Evolutionary conservation across 1,284 basidiomycete genomes (phyloP).

Genomic region (Trametes versicolor): DNA sequence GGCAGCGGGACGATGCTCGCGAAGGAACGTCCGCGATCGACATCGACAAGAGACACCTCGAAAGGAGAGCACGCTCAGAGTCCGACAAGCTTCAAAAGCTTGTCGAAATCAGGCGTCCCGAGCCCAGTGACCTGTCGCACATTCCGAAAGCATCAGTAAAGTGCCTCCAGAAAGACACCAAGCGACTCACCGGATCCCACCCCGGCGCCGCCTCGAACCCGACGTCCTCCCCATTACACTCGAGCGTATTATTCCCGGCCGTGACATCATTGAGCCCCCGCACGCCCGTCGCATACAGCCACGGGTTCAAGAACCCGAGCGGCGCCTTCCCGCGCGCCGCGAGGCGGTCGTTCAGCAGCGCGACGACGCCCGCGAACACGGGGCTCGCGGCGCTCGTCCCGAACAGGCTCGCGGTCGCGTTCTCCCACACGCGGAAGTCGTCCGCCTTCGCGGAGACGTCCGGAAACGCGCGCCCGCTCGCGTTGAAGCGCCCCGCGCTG

Average conservation of each 20-base stretch:
- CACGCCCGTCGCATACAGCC: slow-evolving; percentile 42
- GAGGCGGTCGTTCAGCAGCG: slow-evolving; percentile 63
- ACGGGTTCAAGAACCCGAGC: slow-evolving; percentile 61
- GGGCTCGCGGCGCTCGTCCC: slow-evolving; percentile 61
- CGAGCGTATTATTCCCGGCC: slow-evolving; percentile 31
- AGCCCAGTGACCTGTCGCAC: slow-evolving; percentile 30
- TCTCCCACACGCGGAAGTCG: slow-evolving; percentile 41
- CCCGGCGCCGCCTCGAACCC: slow-evolving; percentile 54
- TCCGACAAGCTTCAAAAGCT: slow-evolving; percentile 23
- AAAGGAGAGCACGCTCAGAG: slow-evolving; percentile 12
- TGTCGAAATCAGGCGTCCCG: slow-evolving; percentile 34
- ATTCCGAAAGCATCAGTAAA: not conserved
- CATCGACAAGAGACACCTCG: too few relatives aligned
- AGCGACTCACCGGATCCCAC: slow-evolving; percentile 51
- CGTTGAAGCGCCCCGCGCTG: slow-evolving; percentile 36
- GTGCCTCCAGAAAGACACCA: not conserved
- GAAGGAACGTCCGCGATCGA: too few relatives aligned
- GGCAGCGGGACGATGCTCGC: too few relatives aligned
- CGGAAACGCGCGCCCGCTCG: slow-evolving; percentile 45
- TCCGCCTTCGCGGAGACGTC: slow-evolving; percentile 43
- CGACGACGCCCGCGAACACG: slow-evolving; percentile 60
- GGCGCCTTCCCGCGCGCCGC: slow-evolving; percentile 49
- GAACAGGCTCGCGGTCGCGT: slow-evolving; percentile 53
- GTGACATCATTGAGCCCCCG: slow-evolving; percentile 39
- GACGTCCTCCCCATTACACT: slow-evolving; percentile 45